Conservation (phyloP, 306 rosid species). For the Hippophae tibetana region DNA sequence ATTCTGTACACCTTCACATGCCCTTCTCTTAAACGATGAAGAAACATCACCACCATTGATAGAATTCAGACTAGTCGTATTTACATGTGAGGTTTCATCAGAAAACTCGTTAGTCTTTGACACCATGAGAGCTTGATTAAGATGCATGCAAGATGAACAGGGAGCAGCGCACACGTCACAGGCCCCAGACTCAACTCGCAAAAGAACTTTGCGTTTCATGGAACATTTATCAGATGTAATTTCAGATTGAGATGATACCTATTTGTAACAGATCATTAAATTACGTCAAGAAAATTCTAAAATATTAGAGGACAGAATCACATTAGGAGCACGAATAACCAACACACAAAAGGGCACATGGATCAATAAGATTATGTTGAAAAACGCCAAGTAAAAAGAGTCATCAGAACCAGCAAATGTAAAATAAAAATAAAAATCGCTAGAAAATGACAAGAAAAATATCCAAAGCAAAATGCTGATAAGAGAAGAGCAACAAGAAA, state of each 20-base stretch:
- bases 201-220: constrained; percentile 35
- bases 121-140: constrained; percentile 40
- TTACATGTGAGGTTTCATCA: constrained; percentile 53
- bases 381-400: no score
- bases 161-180: constrained; percentile 75
- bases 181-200: constrained; percentile 62
- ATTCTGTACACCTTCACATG: constrained; percentile 41
- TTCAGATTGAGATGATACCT: constrained; percentile 38
- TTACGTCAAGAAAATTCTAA: background rate
- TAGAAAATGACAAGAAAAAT: no score
- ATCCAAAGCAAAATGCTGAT: no score
- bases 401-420: no score
- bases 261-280: constrained; percentile 19
- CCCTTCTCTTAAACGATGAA: constrained; percentile 44
- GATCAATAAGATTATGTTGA: no score
- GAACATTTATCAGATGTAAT: constrained; percentile 33
- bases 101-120: constrained; percentile 53
- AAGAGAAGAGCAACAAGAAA: no score
- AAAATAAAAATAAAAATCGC: no score
- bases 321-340: background rate
- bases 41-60: constrained; percentile 35
- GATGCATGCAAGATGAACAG: constrained; percentile 77
- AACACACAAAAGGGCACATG: no score
- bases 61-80: constrained; percentile 40
- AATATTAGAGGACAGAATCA: background rate